Base-by-base conservation (phyloP, 2,329 filamentous ascomycete species). In the Lizonia empirigonia region DNA sequence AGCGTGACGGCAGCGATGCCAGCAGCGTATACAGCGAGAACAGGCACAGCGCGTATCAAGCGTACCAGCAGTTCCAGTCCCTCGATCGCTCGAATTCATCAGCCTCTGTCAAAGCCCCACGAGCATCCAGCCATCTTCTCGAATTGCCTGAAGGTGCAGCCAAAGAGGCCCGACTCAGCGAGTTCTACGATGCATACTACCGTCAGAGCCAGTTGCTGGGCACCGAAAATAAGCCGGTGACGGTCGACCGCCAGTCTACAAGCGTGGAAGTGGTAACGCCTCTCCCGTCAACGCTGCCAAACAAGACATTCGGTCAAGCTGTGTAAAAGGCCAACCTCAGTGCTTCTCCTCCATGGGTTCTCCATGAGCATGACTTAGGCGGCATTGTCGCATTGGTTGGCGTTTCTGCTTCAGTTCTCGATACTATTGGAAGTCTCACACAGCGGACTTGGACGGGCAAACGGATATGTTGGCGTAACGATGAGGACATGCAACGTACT, bases 121-220 rank as follows among this genome's bases (percentile, higher is more conserved):
- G 20, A 58, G 55, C 53, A 49, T 55, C 16, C 42, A 64, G 24
- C 59, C 63, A 44, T 50, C 60, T 18, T 56, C 42, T 51, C 12
- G 49, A 36, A 3, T 65, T 16, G 35, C 45, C 53, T 5, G 44
- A 57, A 7, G 48, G 39, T 18, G 51, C 44, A 19, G 45, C 48
- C 27, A 56, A 58, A n/a, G 64, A 68, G 30, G 44, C 62, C 2
- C 64, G 68, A 15, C 59, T 74, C 37, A 73, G 70, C 58, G 72
- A 74, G n/a, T 72, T 74, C 56, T 74, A 71, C 62, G 71, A 74
- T 18, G 67, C 70, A 0, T 74, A 74, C 56, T 74, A 72, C 55
- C 67, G 70, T 10, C 50, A 53, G 16, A 47, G 44, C 29, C 50
- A 53, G 44, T 29, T 53, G 4, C n/a, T 53, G 10, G 27, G 33